Conservation (phyloP, 306 rosid genomes). For the Lathyrus tuberosus region DNA sequence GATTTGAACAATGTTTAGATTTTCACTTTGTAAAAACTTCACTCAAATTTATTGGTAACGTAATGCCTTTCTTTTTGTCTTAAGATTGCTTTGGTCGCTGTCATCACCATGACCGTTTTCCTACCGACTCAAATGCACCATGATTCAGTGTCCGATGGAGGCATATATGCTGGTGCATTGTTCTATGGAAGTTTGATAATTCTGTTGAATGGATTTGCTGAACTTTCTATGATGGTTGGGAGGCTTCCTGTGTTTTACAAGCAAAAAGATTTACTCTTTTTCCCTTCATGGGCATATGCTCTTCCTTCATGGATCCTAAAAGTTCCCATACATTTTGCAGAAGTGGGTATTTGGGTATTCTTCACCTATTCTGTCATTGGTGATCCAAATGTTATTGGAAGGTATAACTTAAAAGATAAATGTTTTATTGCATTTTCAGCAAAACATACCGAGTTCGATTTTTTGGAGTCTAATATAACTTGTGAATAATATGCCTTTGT, state of each 20-base stretch:
- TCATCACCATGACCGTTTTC: too few relatives aligned
- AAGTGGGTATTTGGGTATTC: neutral
- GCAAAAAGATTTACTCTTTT: neutral
- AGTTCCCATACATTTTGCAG: neutral
- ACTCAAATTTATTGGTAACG: too few relatives aligned
- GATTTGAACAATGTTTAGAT: too few relatives aligned
- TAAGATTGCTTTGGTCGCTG: too few relatives aligned
- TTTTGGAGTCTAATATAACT: neutral
- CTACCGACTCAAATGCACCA: too few relatives aligned
- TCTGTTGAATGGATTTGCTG: constrained; percentile 12
- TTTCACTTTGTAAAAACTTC: too few relatives aligned
- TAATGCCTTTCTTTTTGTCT: too few relatives aligned
- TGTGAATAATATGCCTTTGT: neutral
- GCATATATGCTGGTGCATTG: neutral
- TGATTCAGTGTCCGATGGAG: neutral
- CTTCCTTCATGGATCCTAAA: neutral
- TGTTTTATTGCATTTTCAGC: neutral
- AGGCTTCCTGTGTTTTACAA: constrained; percentile 8
- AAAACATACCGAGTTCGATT: neutral
- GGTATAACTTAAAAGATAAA: neutral
- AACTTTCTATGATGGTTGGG: constrained; percentile 5
- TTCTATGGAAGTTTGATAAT: neutral
- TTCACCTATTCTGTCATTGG: neutral
- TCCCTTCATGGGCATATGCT: neutral
- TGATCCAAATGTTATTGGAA: neutral